Base-by-base conservation (phyloP, 2,329 filamentous ascomycete species). In the Torrubiella hemipterigena region DNA sequence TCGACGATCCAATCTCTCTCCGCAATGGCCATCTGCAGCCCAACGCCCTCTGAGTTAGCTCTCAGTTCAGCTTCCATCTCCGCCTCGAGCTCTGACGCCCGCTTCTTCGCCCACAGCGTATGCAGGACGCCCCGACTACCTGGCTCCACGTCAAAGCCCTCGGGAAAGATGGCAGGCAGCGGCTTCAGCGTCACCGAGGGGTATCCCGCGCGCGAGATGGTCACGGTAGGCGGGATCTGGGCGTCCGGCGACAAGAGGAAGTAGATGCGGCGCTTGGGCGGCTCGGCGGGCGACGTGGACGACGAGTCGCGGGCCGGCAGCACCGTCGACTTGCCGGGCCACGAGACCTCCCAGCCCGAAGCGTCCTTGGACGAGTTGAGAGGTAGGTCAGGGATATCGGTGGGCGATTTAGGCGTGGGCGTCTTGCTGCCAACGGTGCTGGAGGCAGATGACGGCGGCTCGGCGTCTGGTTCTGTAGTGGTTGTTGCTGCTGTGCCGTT, bases 61-160 rank as follows among this genome's bases (percentile, higher is more conserved):
- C 68, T 69, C 48, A 79, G 69, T 59, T 93, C 86, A 7, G 63
- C 61, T 8, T 70, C 73, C 43, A 93, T 89, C 60, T 94, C 86
- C 35, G 66, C 66, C 31, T 85, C 73, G 29, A 94, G 61, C 39
- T 81, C 77, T 19, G 75, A 73, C 15, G 94, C 59, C 25, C 86
- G 67, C 52, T 82, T 79, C 62, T 86, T 86, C 13, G 83, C 87
- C 85, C 87, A 95, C 35, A 89, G 75, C 3, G 84, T 93, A 50
- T 93, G 87, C 37, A 94, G 57, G 3, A 93, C 83, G 2, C 86
- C 86, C 39, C 83, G 81, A 45, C 77, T 77, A 6, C 83, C 82
- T 1, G 76, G 71, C 15, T 73, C 78, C 4, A 70, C 68, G 2
- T 81, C 79, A 16, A 93, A 62, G 37, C 80, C 78, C 1, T 79